A percentile compares a stretch with the other conserved stretches of the same genome.
Conservation (phyloP, 2,329 filamentous ascomycete genomes). For the Teratosphaeriaceae sp. region DNA sequence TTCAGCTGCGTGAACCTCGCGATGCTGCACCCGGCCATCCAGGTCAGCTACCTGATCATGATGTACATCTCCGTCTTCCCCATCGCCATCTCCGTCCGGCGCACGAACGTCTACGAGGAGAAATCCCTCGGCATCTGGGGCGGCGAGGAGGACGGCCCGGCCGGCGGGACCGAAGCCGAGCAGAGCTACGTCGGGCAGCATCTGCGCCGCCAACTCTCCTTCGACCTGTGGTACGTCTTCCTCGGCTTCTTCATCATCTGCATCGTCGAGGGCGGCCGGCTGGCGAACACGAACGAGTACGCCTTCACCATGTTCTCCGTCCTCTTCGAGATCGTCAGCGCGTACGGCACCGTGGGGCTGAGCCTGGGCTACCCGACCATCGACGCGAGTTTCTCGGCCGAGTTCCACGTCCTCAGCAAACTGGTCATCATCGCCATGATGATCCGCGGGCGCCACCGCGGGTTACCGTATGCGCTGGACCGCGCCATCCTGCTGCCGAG, state of each 20-base stretch:
- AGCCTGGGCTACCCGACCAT: conserved; percentile 71
- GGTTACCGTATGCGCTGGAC: conserved; percentile 60
- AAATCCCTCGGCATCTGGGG: conserved; percentile 71
- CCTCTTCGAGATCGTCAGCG: conserved; percentile 81
- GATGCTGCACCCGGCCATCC: conserved; percentile 78
- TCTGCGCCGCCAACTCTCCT: conserved; percentile 86
- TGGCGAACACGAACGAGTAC: conserved; percentile 55
- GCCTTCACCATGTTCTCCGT: conserved; percentile 46
- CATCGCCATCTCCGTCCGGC: conserved; percentile 88
- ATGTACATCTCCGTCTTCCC: conserved; percentile 99
- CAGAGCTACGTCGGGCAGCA: conserved; percentile 86
- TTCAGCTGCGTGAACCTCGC: conserved; percentile 76
- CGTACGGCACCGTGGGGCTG: conserved; percentile 90
- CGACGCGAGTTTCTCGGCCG: conserved; percentile 73
- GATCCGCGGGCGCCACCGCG: conserved; percentile 58
- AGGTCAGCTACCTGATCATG: conserved; percentile 94
- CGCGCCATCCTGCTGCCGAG: conserved; percentile 63
- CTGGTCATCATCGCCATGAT: conserved; percentile 62
- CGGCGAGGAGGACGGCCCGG: conserved; percentile 34
- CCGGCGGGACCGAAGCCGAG: conserved; percentile 50
- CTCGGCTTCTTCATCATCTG: conserved; percentile 86
- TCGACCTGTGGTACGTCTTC: conserved; percentile 97
- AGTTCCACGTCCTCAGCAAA: conserved; percentile 68
- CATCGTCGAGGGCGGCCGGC: conserved; percentile 71
- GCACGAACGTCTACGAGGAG: conserved; percentile 96